Evolutionary conservation across 495 filamentous ascomycete genomes (phyloP).

Genomic region (Delitschia confertaspora): DNA sequence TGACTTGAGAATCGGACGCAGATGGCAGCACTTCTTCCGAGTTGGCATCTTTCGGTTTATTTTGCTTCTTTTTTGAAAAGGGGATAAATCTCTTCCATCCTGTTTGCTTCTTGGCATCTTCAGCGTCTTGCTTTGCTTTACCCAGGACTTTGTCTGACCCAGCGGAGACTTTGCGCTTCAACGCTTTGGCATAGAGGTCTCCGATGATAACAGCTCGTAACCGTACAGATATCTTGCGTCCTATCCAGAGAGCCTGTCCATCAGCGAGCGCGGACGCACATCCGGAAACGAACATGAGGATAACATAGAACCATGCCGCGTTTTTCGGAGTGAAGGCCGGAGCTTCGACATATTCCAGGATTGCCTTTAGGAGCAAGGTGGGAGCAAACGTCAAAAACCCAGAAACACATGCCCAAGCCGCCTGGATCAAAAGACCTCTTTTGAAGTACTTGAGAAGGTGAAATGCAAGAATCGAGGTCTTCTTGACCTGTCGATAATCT

Average conservation of each 20-base stretch:
- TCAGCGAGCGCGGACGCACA: constrained; percentile 68
- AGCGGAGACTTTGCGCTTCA: constrained; percentile 82
- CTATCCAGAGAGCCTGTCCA: constrained; percentile 86
- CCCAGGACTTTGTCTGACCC: constrained; percentile 62
- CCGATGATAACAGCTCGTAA: constrained; percentile 92
- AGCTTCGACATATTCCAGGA: constrained; percentile 85
- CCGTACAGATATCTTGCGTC: constrained; percentile 86
- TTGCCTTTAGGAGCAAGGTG: constrained; percentile 80
- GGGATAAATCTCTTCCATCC: constrained; percentile 42
- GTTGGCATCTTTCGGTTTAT: constrained; percentile 36
- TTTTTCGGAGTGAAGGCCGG: constrained; percentile 70
- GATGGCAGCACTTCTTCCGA: constrained; percentile 34
- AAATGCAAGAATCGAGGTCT: constrained; percentile 68
- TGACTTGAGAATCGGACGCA: constrained; percentile 63
- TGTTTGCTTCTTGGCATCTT: constrained; percentile 38
- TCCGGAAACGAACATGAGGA: constrained; percentile 74
- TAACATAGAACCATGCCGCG: constrained; percentile 93
- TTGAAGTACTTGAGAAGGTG: constrained; percentile 82
- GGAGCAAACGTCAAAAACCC: constrained; percentile 83
- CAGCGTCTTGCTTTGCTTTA: constrained; percentile 34
- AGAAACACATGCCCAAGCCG: constrained; percentile 64
- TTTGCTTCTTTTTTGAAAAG: constrained; percentile 55
- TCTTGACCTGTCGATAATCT: constrained; percentile 77
- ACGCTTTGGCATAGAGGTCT: constrained; percentile 93
- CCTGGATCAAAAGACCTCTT: constrained; percentile 65